Evolutionary conservation across 2,329 filamentous ascomycete species (phyloP).

Genomic region (Fusarium sp.): DNA sequence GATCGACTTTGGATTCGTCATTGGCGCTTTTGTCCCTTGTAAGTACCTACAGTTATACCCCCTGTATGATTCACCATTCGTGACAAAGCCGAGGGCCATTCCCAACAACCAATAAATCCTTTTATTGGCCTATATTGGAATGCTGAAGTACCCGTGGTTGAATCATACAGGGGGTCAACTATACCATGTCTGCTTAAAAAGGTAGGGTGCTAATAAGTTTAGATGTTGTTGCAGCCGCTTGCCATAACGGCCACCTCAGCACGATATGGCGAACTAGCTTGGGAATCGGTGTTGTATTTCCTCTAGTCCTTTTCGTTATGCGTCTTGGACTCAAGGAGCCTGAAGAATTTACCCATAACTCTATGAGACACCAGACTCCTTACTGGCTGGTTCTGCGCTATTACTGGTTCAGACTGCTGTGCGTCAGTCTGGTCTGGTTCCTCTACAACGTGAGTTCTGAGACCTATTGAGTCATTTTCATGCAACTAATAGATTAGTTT

Average conservation of each 20-base stretch:
- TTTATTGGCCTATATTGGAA: too few species aligned
- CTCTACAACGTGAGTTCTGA: conserved; percentile 72
- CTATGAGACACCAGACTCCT: conserved; percentile 71
- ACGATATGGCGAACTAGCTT: conserved; percentile 86
- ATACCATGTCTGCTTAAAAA: too few species aligned
- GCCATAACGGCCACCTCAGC: conserved; percentile 69
- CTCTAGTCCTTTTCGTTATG: conserved; percentile 75
- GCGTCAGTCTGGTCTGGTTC: conserved; percentile 85
- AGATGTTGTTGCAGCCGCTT: conserved; percentile 69
- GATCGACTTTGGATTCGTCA: conserved; percentile 85
- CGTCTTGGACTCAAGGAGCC: conserved; percentile 81
- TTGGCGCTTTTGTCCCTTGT: conserved; percentile 80
- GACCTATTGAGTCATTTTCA: too few species aligned
- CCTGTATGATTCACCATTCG: too few species aligned
- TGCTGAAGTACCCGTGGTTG: too few species aligned
- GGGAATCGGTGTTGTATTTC: conserved; percentile 82
- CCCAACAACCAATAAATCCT: too few species aligned
- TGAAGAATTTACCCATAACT: conserved; percentile 78
- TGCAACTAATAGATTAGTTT: conserved; percentile 62
- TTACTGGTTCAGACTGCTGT: conserved; percentile 78
- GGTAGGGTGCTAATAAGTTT: too few species aligned
- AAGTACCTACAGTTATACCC: too few species aligned
- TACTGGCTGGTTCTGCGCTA: conserved; percentile 68
- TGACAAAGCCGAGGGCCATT: too few species aligned
- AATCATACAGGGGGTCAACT: too few species aligned